Conservation (phyloP, 139 green algal species). For the Eudorina sp. region DNA sequence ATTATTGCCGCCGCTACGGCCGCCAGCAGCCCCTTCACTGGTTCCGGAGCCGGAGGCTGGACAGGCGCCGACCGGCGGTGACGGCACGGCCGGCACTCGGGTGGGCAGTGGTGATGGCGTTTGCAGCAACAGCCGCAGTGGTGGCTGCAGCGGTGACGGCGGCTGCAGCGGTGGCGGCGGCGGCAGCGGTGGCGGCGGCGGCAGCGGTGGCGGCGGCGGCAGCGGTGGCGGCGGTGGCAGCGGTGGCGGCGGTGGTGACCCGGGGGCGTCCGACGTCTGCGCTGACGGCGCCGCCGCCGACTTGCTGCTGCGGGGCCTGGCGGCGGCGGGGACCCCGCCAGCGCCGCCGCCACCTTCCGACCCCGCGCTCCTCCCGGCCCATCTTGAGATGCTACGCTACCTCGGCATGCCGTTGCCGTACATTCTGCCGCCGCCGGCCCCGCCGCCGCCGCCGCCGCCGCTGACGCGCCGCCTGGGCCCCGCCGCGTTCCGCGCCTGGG, state of each 20-base stretch:
- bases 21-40: background rate
- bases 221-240: background rate
- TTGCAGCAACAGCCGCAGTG: background rate
- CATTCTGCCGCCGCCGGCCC: background rate
- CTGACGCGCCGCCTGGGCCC: background rate
- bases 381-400: slow-evolving; percentile 4
- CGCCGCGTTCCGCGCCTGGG: background rate
- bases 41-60: no score
- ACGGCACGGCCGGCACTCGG: background rate
- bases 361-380: background rate
- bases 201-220: background rate
- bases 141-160: background rate
- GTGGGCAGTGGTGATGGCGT: background rate
- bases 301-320: background rate
- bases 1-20: background rate
- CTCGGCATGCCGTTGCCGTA: slow-evolving; percentile 21
- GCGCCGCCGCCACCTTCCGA: background rate
- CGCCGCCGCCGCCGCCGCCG: background rate
- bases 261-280: background rate
- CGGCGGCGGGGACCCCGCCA: background rate
- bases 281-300: background rate
- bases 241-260: background rate
- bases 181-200: background rate
- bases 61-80: no score
- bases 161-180: background rate